phyloP scores from a whole-genome alignment of 805 yeast species.

The Hanseniaspora vineae region DNA sequence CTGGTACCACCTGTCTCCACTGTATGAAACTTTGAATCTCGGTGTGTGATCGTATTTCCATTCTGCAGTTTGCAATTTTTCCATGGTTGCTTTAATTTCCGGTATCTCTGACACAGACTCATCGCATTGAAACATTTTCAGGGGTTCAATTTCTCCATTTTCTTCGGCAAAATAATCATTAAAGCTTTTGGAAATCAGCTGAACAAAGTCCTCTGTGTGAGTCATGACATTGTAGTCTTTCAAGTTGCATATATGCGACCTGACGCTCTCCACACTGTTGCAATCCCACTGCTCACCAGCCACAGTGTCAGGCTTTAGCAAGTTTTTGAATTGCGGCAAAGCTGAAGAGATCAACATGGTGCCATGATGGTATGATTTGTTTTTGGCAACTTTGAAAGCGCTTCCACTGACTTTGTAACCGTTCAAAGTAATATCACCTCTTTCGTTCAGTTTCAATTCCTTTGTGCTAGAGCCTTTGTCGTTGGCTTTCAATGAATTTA shows the following conservation, averaged over 20 bases:
- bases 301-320: slow-evolving; percentile 37
- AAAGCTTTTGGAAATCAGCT: slow-evolving; percentile 19
- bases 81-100: slow-evolving; percentile 29
- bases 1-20: slow-evolving; percentile 21
- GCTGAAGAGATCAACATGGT: slow-evolving; percentile 75
- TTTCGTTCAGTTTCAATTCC: slow-evolving; percentile 36
- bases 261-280: slow-evolving; percentile 61
- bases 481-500: slow-evolving; percentile 17
- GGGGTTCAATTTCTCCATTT: slow-evolving; percentile 4
- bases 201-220: slow-evolving; percentile 18
- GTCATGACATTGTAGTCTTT: slow-evolving; percentile 31
- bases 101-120: slow-evolving; percentile 18
- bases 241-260: slow-evolving; percentile 65
- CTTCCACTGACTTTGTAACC: slow-evolving; percentile 71
- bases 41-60: slow-evolving; percentile 79
- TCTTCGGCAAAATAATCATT: slow-evolving; percentile 13
- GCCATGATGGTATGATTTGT: slow-evolving; percentile 87
- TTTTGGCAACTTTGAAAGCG: slow-evolving; percentile 74
- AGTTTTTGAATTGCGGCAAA: slow-evolving; percentile 42
- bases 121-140: slow-evolving; percentile 20
- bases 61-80: slow-evolving; percentile 29
- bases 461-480: slow-evolving; percentile 4
- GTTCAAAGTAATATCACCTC: slow-evolving; percentile 58
- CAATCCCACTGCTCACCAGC: slow-evolving; percentile 33
- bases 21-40: slow-evolving; percentile 42